Conservation (phyloP, 257 asterid species). For the Penstemon eatonii region DNA sequence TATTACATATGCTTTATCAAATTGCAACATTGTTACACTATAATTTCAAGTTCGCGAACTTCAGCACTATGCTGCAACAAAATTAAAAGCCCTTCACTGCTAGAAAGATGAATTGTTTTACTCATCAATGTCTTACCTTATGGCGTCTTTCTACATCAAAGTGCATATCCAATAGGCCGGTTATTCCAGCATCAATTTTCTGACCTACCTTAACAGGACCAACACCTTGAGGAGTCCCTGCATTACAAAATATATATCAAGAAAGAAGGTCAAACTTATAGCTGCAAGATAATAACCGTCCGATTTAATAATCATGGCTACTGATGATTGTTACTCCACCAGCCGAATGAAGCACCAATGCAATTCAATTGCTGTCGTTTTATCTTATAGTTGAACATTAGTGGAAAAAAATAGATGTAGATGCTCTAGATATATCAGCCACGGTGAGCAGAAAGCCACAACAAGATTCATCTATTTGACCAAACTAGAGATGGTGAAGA, state of each 20-base stretch:
- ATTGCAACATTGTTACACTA: not conserved
- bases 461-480: not conserved
- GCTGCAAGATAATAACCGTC: not conserved
- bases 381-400: not conserved
- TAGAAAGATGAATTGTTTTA: conserved; percentile 2
- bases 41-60: not conserved
- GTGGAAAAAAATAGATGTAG: not conserved
- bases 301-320: not conserved
- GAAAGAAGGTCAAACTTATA: not conserved
- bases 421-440: not conserved
- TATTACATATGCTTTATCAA: not conserved
- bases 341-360: not conserved
- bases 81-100: not conserved
- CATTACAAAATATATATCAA: conserved; percentile 20
- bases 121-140: conserved; percentile 31
- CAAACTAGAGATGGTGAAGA: not conserved
- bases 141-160: conserved; percentile 69
- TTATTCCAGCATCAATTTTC: conserved; percentile 86
- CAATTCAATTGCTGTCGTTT: not conserved
- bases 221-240: conserved; percentile 94
- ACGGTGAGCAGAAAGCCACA: not conserved
- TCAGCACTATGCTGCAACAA: conserved; percentile 1
- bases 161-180: conserved; percentile 71
- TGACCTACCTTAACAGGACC: conserved; percentile 91
- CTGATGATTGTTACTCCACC: not conserved